A percentile compares a stretch with the other conserved stretches of the same genome.
phyloP scores from a whole-genome alignment of 441 rosid genomes.

The Adansonia madagascariensis region DNA sequence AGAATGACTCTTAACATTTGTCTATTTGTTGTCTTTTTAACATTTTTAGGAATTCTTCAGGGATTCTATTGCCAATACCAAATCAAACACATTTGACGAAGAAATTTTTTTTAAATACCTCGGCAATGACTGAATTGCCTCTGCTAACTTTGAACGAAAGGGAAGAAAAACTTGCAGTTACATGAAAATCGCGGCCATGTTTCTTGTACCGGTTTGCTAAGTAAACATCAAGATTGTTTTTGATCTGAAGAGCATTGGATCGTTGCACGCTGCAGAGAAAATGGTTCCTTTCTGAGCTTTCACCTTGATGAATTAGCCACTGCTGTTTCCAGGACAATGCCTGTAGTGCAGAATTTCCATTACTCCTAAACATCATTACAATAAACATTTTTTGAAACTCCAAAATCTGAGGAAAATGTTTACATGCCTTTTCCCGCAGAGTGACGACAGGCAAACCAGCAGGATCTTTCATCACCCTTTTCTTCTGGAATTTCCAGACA shows the following conservation, averaged over 20 bases:
- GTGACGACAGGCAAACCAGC: conserved; percentile 68
- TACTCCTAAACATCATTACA: not conserved
- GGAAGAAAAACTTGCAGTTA: conserved; percentile 53
- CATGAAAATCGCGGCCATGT: conserved; percentile 50
- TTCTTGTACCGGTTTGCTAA: conserved; percentile 39
- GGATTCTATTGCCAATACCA: not conserved
- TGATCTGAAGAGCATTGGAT: conserved; percentile 58
- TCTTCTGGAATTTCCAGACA: conserved; percentile 59
- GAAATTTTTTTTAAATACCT: conserved; percentile 41
- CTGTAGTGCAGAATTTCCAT: conserved; percentile 1
- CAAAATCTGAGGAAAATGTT: not conserved
- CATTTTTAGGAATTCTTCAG: not conserved
- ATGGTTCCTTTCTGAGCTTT: conserved; percentile 39
- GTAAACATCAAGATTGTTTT: conserved; percentile 57
- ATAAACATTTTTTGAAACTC: not conserved
- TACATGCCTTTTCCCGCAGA: conserved; percentile 58
- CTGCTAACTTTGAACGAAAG: conserved; percentile 63
- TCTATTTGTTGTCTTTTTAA: not conserved
- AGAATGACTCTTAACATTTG: not conserved
- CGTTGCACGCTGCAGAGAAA: conserved; percentile 51
- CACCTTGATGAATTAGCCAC: conserved; percentile 67
- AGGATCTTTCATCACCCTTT: conserved; percentile 62
- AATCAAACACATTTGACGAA: not conserved
- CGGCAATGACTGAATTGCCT: conserved; percentile 61
- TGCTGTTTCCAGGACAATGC: conserved; percentile 30